A percentile compares a stretch with the other conserved stretches of the same genome.
Evolutionary conservation across 345 rosid genomes (phyloP).

Genomic region (Corchorus capsularis): DNA sequence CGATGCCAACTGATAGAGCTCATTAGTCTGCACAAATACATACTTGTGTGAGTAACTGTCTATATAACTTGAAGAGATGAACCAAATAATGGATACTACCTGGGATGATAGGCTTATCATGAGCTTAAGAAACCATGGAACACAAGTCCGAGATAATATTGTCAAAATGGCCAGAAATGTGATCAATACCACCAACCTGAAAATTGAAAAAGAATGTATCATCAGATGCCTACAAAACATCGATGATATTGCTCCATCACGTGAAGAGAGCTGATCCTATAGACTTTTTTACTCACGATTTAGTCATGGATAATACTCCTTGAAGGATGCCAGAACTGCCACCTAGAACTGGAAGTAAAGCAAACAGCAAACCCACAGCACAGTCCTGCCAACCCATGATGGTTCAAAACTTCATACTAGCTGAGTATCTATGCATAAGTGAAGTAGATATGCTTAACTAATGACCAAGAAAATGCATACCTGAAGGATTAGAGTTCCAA

Average conservation of each 20-base stretch:
- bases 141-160: conserved; percentile 68
- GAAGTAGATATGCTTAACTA: conserved; percentile 1
- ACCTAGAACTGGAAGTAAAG: conserved; percentile 87
- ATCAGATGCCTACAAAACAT: conserved; percentile 2
- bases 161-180: conserved; percentile 71
- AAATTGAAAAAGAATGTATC: conserved; percentile 11
- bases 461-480: conserved; percentile 36
- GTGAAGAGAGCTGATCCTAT: not conserved
- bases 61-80: conserved; percentile 9
- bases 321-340: conserved; percentile 80
- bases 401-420: conserved; percentile 18
- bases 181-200: conserved; percentile 69
- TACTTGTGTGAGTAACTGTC: conserved; percentile 23
- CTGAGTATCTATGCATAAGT: conserved; percentile 8
- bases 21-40: conserved; percentile 76
- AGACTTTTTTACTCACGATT: conserved; percentile 60
- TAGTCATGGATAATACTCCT: conserved; percentile 79
- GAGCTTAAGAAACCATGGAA: conserved; percentile 82
- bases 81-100: conserved; percentile 35
- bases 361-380: conserved; percentile 93
- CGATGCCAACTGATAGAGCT: conserved; percentile 94
- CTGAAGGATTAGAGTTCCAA: conserved; percentile 92
- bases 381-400: conserved; percentile 58
- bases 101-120: conserved; percentile 89
- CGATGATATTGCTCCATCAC: not conserved